Evolutionary conservation across 306 rosid species (phyloP), one percentile per base, ranked within the genome.

Genomic region (Astragalus membranaceus): DNA sequence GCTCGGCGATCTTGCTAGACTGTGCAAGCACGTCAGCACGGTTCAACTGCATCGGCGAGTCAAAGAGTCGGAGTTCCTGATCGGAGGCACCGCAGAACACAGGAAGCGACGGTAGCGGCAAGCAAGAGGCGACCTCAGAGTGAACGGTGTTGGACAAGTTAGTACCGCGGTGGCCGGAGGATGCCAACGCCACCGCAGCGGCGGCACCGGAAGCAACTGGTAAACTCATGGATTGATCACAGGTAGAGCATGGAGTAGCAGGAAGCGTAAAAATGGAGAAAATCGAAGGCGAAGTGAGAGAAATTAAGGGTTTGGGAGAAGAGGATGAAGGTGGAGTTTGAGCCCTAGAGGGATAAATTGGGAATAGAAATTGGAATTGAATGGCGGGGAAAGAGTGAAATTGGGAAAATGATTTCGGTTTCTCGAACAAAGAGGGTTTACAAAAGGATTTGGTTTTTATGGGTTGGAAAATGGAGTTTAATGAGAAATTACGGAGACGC

Each of bases 101-200:
- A 49, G 97, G 99, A 23, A 94, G 92, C 58, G 96, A 87, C 8
- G 97, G 97, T 80, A 94, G 57, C 75, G 97, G 97, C 79, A 94
- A 77, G 92, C 89, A 89, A 0, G 97, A 79, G 16, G 97, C 93
- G 56, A 89, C 91, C 69, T 95, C 99, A 35, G 99, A 95, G 78
- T 91, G 96, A 33, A 88, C 43, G 5, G 97, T 85, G 63, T 89
- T 95, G 5, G 96, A 73, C 39, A 95, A 76, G 20, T 88, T 80
- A 66, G 87, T 89, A 30, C 97, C 96, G 20, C 86, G 87, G 81
- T 66, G 84, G 65, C 72, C 75, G 76, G 69, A 59, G 32, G 55
- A 56, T 3, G 73, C 23, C 50, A 12, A 12, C 72, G 23, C 65
- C 72, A 10, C 65, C 23, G 52, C 39, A 6, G 52, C 61, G 69